Conservation (phyloP, 2,329 filamentous ascomycete genomes). For the Colletotrichum aenigma region DNA sequence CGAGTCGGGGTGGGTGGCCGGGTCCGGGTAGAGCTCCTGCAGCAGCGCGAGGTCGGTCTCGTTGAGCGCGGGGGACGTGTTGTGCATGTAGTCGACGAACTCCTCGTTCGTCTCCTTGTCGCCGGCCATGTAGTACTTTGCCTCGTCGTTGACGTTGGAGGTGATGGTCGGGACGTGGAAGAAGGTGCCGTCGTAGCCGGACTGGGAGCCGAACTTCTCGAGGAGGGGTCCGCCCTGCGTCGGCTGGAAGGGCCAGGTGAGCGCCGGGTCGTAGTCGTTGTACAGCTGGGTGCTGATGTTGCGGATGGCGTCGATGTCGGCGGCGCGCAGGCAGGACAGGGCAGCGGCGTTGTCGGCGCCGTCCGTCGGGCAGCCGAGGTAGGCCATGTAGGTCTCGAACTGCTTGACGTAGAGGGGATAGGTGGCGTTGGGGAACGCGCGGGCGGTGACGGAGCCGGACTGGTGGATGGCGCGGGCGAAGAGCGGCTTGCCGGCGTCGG, state of each 20-base stretch:
- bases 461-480: constrained; percentile 73
- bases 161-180: constrained; percentile 40
- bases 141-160: constrained; percentile 39
- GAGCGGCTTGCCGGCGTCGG: constrained; percentile 62
- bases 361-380: constrained; percentile 56
- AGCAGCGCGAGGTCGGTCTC: constrained; percentile 31
- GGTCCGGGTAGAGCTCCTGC: constrained; percentile 38
- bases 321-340: constrained; percentile 57
- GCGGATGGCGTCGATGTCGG: constrained; percentile 56
- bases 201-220: constrained; percentile 49
- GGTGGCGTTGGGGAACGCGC: constrained; percentile 28
- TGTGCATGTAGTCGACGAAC: constrained; percentile 40
- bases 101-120: constrained; percentile 37
- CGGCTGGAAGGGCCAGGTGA: constrained; percentile 61
- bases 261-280: constrained; percentile 58
- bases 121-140: constrained; percentile 34
- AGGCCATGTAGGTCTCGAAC: constrained; percentile 56
- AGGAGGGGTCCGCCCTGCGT: constrained; percentile 47
- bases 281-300: constrained; percentile 63
- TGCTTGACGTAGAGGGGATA: constrained; percentile 49
- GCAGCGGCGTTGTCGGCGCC: constrained; percentile 49
- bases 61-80: constrained; percentile 33
- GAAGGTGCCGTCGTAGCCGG: constrained; percentile 39
- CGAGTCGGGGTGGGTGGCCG: constrained; percentile 32
- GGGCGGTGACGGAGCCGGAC: constrained; percentile 54